Evolutionary conservation across 2,329 filamentous ascomycete species (phyloP).

Genomic region (Aspergillus pseudoviridinutans): DNA sequence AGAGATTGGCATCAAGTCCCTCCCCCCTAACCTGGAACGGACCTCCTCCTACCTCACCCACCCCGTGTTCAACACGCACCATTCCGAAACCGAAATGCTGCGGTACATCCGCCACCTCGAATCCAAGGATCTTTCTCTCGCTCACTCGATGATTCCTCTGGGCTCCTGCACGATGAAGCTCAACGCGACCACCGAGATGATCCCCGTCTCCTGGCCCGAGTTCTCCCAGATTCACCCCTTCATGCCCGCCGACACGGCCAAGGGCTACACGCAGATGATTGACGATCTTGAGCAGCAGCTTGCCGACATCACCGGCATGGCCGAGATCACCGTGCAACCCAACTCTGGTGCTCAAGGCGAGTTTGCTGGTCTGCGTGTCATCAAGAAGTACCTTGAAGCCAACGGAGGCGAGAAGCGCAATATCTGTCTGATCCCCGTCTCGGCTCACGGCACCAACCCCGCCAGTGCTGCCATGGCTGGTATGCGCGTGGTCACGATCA

Average conservation of each 20-base stretch:
- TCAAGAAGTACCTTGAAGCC: slow-evolving; percentile 76
- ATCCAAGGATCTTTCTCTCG: slow-evolving; percentile 88
- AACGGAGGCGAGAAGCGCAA: slow-evolving; percentile 66
- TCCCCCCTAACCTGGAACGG: slow-evolving; percentile 59
- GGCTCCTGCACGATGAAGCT: slow-evolving; percentile 99
- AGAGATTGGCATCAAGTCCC: slow-evolving; percentile 37
- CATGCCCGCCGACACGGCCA: slow-evolving; percentile 58
- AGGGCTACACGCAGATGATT: slow-evolving; percentile 69
- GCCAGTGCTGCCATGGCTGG: slow-evolving; percentile 94
- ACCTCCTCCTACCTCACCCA: slow-evolving; percentile 77
- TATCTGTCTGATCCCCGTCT: slow-evolving; percentile 90
- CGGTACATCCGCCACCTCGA: slow-evolving; percentile 91
- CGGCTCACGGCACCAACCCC: slow-evolving; percentile 93
- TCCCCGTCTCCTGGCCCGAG: slow-evolving; percentile 71
- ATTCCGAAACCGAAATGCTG: slow-evolving; percentile 90
- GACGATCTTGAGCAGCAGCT: slow-evolving; percentile 71
- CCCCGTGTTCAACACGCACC: slow-evolving; percentile 90
- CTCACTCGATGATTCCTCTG: slow-evolving; percentile 96
- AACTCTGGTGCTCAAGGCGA: slow-evolving; percentile 97
- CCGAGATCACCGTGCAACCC: slow-evolving; percentile 83
- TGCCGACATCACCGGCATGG: slow-evolving; percentile 80
- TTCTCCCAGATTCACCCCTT: slow-evolving; percentile 82
- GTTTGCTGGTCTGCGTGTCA: slow-evolving; percentile 83
- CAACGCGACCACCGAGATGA: slow-evolving; percentile 91
- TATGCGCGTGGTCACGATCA: slow-evolving; percentile 88